A percentile compares a stretch with the other conserved stretches of the same genome.
These are phyloP conservation scores for Aureobasidium leucospermi DNA, from an alignment of 2,329 filamentous ascomycete genomes.

Conservation along the genomic window DNA sequence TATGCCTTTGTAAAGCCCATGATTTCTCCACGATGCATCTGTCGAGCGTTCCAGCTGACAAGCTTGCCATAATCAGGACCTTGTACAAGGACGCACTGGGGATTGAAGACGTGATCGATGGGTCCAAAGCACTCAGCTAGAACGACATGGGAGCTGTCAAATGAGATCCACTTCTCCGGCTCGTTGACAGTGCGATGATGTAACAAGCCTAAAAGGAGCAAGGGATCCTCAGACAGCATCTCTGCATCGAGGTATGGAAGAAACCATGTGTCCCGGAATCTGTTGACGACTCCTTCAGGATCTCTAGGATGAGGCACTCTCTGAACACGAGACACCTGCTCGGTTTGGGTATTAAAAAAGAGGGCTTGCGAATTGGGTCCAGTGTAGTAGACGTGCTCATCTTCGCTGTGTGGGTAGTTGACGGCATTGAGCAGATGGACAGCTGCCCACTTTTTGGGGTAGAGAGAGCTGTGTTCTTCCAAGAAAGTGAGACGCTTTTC, in stretches of 20 bases:
- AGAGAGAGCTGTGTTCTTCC: not conserved
- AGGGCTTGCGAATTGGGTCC: not conserved
- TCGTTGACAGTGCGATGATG: conserved; percentile 13
- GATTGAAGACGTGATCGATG: not conserved
- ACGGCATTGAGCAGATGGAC: not conserved
- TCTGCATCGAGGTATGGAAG: conserved; percentile 15
- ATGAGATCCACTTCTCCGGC: conserved; percentile 14
- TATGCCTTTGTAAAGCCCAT: conserved; percentile 14
- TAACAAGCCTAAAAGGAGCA: conserved; percentile 14
- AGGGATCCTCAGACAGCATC: conserved; percentile 11
- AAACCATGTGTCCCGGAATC: conserved; percentile 1
- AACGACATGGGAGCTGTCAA: conserved; percentile 17
- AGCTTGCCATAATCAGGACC: conserved; percentile 13
- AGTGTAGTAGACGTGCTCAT: not conserved
- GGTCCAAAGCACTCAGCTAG: conserved; percentile 1
- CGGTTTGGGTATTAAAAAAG: not conserved
- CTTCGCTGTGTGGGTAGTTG: not conserved
- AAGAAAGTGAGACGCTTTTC: not conserved
- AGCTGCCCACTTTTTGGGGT: not conserved
- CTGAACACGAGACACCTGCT: not conserved
- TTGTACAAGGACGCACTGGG: conserved; percentile 16
- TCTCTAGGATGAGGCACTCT: not conserved
- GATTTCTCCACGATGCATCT: conserved; percentile 14
- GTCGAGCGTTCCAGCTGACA: conserved; percentile 8
- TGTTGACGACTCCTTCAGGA: not conserved